Conservation (phyloP, 1,284 basidiomycete species). For the Marasmius fiardii region DNA sequence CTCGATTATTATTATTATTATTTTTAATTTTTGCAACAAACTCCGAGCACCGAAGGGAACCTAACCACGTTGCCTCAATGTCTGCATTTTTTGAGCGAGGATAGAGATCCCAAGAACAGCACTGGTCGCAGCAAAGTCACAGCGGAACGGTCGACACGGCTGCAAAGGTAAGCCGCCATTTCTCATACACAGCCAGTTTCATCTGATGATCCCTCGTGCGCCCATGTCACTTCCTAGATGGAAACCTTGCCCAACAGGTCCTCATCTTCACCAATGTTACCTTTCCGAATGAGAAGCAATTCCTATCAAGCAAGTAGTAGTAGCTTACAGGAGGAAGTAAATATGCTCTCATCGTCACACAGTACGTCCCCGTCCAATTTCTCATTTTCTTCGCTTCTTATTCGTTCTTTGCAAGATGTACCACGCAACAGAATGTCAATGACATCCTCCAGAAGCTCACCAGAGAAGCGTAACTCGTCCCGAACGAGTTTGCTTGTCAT, state of each 20-base stretch:
- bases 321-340: neutral
- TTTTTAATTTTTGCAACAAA: no score
- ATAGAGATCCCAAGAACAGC: neutral
- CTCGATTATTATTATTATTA: no score
- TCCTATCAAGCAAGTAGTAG: neutral
- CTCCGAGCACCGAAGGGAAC: no score
- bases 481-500: constrained; percentile 49
- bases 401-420: neutral
- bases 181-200: neutral
- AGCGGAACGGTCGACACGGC: neutral
- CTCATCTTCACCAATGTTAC: neutral
- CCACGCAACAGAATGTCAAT: neutral
- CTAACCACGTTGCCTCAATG: no score
- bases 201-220: neutral
- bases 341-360: neutral
- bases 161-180: neutral
- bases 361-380: neutral
- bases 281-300: neutral
- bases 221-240: neutral
- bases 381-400: neutral
- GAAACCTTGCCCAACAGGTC: neutral
- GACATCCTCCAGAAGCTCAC: constrained; percentile 1
- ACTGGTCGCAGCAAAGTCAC: neutral
- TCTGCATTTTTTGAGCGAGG: neutral
- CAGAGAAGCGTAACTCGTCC: constrained; percentile 12